phyloP scores from a whole-genome alignment of 805 yeast species.

The Candida sonorensis region DNA sequence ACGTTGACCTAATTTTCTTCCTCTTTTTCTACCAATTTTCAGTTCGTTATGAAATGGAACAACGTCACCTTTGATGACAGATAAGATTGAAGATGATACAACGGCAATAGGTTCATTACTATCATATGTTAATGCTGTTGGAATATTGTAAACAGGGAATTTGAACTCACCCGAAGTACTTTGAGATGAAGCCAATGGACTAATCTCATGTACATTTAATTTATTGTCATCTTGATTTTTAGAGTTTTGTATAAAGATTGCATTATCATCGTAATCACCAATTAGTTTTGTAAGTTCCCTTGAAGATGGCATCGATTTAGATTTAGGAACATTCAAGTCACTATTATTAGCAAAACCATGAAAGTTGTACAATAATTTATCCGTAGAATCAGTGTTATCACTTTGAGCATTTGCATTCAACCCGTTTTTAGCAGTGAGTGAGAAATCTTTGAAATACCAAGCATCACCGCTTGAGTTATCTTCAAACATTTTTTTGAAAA shows the following conservation, averaged over 20 bases:
- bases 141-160: slow-evolving; percentile 12
- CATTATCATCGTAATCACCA: slow-evolving; percentile 4
- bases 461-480: background rate
- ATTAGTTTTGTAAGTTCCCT: slow-evolving; percentile 10
- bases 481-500: no score
- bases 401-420: background rate
- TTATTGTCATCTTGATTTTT: slow-evolving; percentile 1
- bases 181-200: slow-evolving; percentile 6
- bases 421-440: background rate
- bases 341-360: slow-evolving; percentile 10
- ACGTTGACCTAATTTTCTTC: background rate
- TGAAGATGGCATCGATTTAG: slow-evolving; percentile 14
- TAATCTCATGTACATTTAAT: background rate
- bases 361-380: slow-evolving; percentile 9
- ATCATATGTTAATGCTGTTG: slow-evolving; percentile 9
- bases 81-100: background rate
- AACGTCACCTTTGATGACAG: no score
- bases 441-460: background rate
- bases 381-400: slow-evolving; percentile 10
- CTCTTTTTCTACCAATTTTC: slow-evolving; percentile 1
- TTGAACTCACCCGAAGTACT: slow-evolving; percentile 9
- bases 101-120: slow-evolving; percentile 3
- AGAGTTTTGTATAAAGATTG: no score
- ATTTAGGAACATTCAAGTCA: slow-evolving; percentile 12
- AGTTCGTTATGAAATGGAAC: no score